These are phyloP conservation scores for Ceratobasidium sp. DNA, from an alignment of 1,284 basidiomycete species.

Conservation along the genomic window DNA sequence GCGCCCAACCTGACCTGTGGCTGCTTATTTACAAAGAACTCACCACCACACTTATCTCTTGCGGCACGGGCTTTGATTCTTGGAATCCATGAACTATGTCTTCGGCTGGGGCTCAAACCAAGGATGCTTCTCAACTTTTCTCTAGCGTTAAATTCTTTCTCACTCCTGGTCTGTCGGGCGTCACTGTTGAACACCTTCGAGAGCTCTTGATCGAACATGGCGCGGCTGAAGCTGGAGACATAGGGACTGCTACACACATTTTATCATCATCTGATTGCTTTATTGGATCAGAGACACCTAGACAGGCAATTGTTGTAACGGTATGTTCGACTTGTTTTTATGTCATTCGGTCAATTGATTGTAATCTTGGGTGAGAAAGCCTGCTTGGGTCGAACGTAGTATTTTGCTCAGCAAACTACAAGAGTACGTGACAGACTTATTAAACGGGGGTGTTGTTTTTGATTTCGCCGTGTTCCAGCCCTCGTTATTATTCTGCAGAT, in stretches of 20 bases:
- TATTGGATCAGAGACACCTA: constrained; percentile 24
- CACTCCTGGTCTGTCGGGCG: constrained; percentile 22
- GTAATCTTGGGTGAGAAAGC: constrained; percentile 12
- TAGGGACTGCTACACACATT: constrained; percentile 19
- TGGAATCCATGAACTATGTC: background rate
- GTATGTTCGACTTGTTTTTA: constrained; percentile 6
- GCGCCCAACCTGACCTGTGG: constrained; percentile 8
- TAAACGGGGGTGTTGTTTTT: background rate
- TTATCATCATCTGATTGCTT: constrained; percentile 41
- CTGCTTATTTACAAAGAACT: constrained; percentile 13
- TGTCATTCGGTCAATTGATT: background rate
- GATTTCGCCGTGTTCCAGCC: constrained; percentile 55
- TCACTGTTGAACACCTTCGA: constrained; percentile 4
- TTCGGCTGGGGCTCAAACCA: background rate
- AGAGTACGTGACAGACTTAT: constrained; percentile 13
- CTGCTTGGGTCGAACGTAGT: constrained; percentile 38
- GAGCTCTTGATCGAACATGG: constrained; percentile 38
- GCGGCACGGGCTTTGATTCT: too few relatives aligned
- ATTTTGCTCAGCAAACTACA: constrained; percentile 28
- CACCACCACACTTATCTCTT: background rate
- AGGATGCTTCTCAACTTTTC: background rate
- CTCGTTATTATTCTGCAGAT: constrained; percentile 79
- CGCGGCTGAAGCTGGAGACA: constrained; percentile 25
- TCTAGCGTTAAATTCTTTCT: constrained; percentile 39
- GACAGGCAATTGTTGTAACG: constrained; percentile 23